Evolutionary conservation across 441 rosid species (phyloP), one percentile per base, ranked within the genome.

Genomic region (Croton laevigatus): DNA sequence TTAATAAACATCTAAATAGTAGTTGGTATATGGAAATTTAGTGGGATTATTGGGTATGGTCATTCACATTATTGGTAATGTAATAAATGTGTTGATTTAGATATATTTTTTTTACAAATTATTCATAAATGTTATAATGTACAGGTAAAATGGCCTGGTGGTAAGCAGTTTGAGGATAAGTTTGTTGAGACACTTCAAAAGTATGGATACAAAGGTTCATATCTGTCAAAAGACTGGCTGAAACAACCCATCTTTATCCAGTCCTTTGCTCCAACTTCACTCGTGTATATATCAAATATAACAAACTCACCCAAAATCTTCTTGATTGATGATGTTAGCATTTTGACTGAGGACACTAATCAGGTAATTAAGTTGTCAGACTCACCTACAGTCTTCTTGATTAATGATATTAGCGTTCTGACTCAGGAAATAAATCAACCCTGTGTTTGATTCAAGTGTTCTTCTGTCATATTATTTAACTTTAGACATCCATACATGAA

Each of bases 251-350:
- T 87, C 27, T 95, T 95, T 72, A 88, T 95, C 71, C 99, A 95
- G 82, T 95, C 99, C 17, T 93, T 95, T 72, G 98, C 98, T 67
- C 96, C 98, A 69, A 93, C 90, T 72, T 95, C 98, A 8, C 91
- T 95, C 8, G 84, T 88, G 54, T 81, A 88, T 72, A 69, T 79
- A 66, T 87, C 97, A 64, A 86, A 84, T 71, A 42, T 84, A 75
- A 95, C 85, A 22, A 91, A 91, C 82, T 85, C 81, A 14, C 99
- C 98, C 72, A 88, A 86, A 75, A 69, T 95, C 77, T 83, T 95
- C 76, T 79, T 95, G 85, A 93, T 95, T 19, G 96, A 92, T 54
- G 95, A 93, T 68, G 64, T 88, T 55, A 80, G 80, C 2, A 68
- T 85, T 22, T 83, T 82, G 46, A 93, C 99, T 27, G 88, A 91